These are phyloP conservation scores for Penicillium freii DNA, from an alignment of 2,329 filamentous ascomycete genomes.

Conservation along the genomic window DNA sequence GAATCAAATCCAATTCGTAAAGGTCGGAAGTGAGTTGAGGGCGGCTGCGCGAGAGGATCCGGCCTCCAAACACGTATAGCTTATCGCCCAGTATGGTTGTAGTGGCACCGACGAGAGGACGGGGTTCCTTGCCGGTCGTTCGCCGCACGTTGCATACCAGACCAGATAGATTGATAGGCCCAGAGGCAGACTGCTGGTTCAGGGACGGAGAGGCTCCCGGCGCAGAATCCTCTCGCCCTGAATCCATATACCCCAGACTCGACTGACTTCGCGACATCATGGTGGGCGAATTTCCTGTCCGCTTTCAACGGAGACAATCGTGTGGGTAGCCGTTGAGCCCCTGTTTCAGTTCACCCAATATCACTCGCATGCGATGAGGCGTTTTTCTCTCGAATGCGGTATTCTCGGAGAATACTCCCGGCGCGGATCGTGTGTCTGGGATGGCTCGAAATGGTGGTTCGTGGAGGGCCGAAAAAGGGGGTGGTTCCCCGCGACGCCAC, in stretches of 20 bases:
- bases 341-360: constrained; percentile 1
- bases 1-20: constrained; percentile 88
- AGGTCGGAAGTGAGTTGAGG: constrained; percentile 85
- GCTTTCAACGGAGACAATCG: neutral
- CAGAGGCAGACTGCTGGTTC: constrained; percentile 33
- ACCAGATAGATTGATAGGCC: constrained; percentile 62
- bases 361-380: constrained; percentile 2
- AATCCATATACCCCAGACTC: constrained; percentile 37
- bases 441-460: neutral
- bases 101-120: constrained; percentile 87
- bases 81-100: constrained; percentile 95
- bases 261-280: constrained; percentile 44
- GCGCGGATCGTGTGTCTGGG: neutral
- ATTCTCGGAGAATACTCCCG: constrained; percentile 1
- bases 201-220: constrained; percentile 33
- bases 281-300: constrained; percentile 14
- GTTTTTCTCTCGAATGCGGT: neutral
- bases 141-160: constrained; percentile 69
- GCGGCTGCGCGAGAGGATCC: constrained; percentile 78
- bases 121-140: constrained; percentile 88
- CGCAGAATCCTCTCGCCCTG: constrained; percentile 32
- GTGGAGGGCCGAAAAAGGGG: constrained; percentile 7
- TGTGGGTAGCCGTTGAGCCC: constrained; percentile 1
- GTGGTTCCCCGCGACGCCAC: constrained; percentile 10
- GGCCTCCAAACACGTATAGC: constrained; percentile 92